A percentile compares a stretch with the other conserved stretches of the same genome.
Conservation (phyloP, 2,329 filamentous ascomycete genomes). For the Ophiostoma quercus region DNA sequence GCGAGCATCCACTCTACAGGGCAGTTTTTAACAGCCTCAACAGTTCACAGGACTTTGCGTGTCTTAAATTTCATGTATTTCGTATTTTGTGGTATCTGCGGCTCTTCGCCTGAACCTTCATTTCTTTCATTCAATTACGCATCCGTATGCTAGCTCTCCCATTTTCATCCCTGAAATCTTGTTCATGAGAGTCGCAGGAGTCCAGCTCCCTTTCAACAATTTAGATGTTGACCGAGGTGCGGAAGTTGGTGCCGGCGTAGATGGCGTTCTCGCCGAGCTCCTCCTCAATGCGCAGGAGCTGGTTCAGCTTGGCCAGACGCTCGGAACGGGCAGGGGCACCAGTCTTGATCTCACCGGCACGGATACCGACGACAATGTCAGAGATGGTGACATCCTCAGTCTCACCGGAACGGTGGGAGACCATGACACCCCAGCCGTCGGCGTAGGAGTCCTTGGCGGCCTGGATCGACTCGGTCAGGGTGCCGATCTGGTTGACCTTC, state of each 20-base stretch:
- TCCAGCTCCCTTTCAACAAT: neutral
- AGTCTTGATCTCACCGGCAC: slow-evolving; percentile 97
- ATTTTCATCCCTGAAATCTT: slow-evolving; percentile 9
- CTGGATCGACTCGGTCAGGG: slow-evolving; percentile 97
- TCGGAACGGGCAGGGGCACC: slow-evolving; percentile 94
- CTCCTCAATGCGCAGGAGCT: slow-evolving; percentile 99
- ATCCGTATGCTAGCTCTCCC: slow-evolving; percentile 6
- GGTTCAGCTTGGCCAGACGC: slow-evolving; percentile 99
- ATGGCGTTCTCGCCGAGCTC: slow-evolving; percentile 88
- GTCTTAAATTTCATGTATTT: neutral
- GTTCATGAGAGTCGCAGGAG: slow-evolving; percentile 4
- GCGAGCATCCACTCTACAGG: neutral
- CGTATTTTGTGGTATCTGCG: slow-evolving; percentile 23
- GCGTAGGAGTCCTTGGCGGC: slow-evolving; percentile 97
- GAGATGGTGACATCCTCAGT: slow-evolving; percentile 99
- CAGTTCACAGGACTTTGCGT: neutral
- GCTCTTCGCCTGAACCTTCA: slow-evolving; percentile 17
- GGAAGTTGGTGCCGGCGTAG: slow-evolving; percentile 90
- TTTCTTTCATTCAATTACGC: slow-evolving; percentile 19
- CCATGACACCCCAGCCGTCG: slow-evolving; percentile 98
- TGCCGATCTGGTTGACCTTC: slow-evolving; percentile 99
- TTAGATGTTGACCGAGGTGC: slow-evolving; percentile 84
- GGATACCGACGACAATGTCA: slow-evolving; percentile 94
- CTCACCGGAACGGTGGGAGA: slow-evolving; percentile 98
- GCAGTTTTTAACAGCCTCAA: neutral